Conservation (phyloP, 2,329 filamentous ascomycete species). For the Aureobasidium leucospermi region DNA sequence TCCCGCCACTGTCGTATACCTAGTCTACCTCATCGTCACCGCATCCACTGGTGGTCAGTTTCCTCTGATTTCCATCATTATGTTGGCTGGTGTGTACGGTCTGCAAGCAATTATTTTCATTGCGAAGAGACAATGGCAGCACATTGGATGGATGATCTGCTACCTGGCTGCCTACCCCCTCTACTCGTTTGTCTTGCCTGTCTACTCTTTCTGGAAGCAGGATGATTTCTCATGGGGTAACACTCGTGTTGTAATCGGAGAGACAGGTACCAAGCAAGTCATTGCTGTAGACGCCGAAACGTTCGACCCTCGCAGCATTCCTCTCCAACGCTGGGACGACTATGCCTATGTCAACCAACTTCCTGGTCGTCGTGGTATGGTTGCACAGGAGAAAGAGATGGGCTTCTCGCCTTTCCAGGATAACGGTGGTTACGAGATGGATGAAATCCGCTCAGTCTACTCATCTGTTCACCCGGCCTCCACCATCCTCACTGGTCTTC, state of each 20-base stretch:
- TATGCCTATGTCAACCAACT: constrained; percentile 82
- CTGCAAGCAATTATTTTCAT: constrained; percentile 95
- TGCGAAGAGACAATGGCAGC: constrained; percentile 94
- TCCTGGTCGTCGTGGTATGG: constrained; percentile 75
- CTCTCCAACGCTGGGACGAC: constrained; percentile 94
- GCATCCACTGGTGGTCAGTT: constrained; percentile 68
- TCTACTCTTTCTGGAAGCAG: constrained; percentile 99
- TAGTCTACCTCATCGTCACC: constrained; percentile 79
- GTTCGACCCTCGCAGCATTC: constrained; percentile 88
- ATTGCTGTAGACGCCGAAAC: constrained; percentile 74
- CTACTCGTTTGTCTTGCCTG: constrained; percentile 80
- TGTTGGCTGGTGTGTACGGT: constrained; percentile 88
- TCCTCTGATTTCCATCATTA: constrained; percentile 78
- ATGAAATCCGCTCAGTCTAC: constrained; percentile 95
- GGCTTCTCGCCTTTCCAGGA: constrained; percentile 21
- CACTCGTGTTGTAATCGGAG: constrained; percentile 92
- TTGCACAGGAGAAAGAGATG: constrained; percentile 51
- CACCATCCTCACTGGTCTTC: constrained; percentile 78
- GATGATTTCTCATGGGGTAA: constrained; percentile 99
- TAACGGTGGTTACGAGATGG: constrained; percentile 74
- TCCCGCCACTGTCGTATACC: constrained; percentile 78
- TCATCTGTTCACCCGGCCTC: constrained; percentile 81
- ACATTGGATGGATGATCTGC: constrained; percentile 99
- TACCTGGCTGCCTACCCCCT: constrained; percentile 94
- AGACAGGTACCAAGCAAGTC: constrained; percentile 86